These are phyloP conservation scores for Madurella fahalii DNA, from an alignment of 2,329 filamentous ascomycete species.

Conservation along the genomic window DNA sequence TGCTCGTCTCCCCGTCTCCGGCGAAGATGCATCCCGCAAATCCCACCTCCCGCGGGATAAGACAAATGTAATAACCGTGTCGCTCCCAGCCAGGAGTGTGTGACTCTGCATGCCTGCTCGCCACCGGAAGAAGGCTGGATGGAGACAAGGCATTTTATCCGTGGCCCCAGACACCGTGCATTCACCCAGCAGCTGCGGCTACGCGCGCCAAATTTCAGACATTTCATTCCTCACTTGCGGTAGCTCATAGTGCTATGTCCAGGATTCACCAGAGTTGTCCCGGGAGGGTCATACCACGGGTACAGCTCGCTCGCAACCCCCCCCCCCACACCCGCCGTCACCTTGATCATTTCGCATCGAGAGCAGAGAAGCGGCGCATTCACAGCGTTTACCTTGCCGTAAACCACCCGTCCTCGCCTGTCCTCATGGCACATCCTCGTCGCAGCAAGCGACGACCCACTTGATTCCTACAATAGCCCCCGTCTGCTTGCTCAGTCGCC, in stretches of 20 bases:
- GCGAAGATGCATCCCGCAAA: conserved; percentile 7
- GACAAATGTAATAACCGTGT: conserved; percentile 23
- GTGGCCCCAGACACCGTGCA: conserved; percentile 27
- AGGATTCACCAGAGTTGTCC: not conserved
- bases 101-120: conserved; percentile 20
- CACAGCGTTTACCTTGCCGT: conserved; percentile 4
- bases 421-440: not conserved
- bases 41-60: conserved; percentile 13
- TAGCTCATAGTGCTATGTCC: conserved; percentile 15
- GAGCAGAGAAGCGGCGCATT: conserved; percentile 15
- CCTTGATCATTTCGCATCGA: not conserved
- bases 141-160: conserved; percentile 28
- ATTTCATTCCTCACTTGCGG: conserved; percentile 17
- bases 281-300: not conserved
- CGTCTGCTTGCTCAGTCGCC: not conserved
- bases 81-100: conserved; percentile 11
- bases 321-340: not conserved
- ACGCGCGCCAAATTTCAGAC: conserved; percentile 26
- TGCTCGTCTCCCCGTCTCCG: conserved; percentile 3
- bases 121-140: conserved; percentile 25
- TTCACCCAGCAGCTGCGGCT: conserved; percentile 29
- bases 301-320: not conserved
- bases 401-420: not conserved
- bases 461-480: not conserved
- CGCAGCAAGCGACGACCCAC: not conserved